Base-by-base conservation (phyloP, 148 eudicot genomes). In the Rhododendron kiyosumense region DNA sequence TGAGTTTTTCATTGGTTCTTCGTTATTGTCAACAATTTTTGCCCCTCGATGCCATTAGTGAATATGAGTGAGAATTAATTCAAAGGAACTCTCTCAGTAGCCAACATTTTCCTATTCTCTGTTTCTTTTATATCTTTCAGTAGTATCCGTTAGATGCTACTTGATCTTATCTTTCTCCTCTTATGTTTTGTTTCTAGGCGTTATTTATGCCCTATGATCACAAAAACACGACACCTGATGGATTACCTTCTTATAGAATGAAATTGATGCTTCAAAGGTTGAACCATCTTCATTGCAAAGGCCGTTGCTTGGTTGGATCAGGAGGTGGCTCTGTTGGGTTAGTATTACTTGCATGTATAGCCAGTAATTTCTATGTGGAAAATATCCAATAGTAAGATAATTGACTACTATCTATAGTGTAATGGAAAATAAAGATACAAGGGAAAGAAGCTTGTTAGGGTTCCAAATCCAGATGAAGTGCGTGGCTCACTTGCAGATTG, bases 271-370 rank as follows among this genome's bases (percentile, higher is more conserved):
- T 95, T 85, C 91, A 93, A 81, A 90, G 87, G 59, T 86, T 96
- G 85, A 96, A 96, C 88, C 93, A 92, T 89, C 92, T 91, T 79
- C 96, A 96, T 87, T 93, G 95, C 80, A 89, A 90, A 85, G 95
- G 90, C 88, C 93, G 91, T 78, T 96, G 98, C 92, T 86, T 92
- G 93, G 90, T 93, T 86, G 99, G 99, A 86, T 96, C 99, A n/a
- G 99, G 99, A 74, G 99, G 99, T 86, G 99, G 98, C 85, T 96
- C 98, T 85, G 99, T 96, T 63, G 98, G 99, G 99, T 96, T 52
- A 67, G 91, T 88, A 77, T 65, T 83, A 65, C 32, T 65, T 65
- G 13, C 30, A 0, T 24, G 4, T 9, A n/a, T 65, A n/a, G 32
- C 71, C 71, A 65, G 12, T 65, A 65, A 65, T 65, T 65, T 24